A percentile compares a stretch with the other conserved stretches of the same genome.
These are phyloP conservation scores for Tulasnella sp. DNA, from an alignment of 768 basidiomycete species.

Conservation along the genomic window DNA sequence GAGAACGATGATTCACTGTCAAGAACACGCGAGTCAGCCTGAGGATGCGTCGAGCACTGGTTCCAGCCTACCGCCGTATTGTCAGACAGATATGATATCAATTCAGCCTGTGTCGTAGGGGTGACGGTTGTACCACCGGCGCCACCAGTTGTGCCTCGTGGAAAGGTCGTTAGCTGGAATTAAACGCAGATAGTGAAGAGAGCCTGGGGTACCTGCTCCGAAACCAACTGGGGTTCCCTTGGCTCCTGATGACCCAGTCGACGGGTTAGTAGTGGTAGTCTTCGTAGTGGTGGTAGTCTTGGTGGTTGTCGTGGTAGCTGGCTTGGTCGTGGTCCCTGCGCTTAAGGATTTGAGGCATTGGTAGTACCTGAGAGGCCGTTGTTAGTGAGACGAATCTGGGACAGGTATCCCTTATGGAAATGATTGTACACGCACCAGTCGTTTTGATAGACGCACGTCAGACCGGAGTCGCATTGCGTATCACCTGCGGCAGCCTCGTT, in stretches of 20 bases:
- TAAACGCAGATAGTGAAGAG: not conserved
- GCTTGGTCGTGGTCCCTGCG: too few species aligned
- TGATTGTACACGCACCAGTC: too few species aligned
- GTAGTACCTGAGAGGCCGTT: too few species aligned
- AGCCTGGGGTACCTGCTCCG: not conserved
- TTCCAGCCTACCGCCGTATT: not conserved
- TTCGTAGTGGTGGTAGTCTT: not conserved
- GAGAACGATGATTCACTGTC: not conserved
- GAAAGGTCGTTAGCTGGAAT: not conserved
- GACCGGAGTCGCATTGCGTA: too few species aligned
- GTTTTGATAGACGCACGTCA: too few species aligned
- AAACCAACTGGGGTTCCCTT: not conserved
- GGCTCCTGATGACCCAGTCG: not conserved
- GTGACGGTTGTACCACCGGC: not conserved
- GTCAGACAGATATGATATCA: not conserved
- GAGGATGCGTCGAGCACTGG: not conserved
- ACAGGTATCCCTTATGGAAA: too few species aligned
- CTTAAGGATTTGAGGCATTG: too few species aligned
- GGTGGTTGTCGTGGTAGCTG: too few species aligned
- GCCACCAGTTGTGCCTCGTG: not conserved
- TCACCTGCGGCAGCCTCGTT: too few species aligned
- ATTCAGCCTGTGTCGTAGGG: not conserved
- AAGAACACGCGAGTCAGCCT: not conserved
- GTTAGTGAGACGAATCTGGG: too few species aligned
- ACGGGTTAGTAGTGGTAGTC: not conserved